A percentile compares a stretch with the other conserved stretches of the same genome.
Evolutionary conservation across 495 filamentous ascomycete genomes (phyloP).

Genomic region (Copromyces sp.): DNA sequence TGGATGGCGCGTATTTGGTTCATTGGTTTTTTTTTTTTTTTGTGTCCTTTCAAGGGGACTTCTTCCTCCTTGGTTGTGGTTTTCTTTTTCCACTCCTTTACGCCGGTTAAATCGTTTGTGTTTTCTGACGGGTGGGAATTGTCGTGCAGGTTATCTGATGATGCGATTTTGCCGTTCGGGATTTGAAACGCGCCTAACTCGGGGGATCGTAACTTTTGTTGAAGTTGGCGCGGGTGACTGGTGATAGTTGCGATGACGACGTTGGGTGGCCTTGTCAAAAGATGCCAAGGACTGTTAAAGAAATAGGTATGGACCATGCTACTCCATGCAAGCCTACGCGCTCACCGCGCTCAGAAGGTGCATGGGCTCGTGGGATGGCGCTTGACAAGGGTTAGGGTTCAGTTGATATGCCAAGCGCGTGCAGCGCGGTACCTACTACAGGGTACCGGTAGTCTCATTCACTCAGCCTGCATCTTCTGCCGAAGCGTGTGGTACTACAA

Average conservation of each 20-base stretch:
- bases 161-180: background rate
- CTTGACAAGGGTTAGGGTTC: background rate
- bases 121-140: background rate
- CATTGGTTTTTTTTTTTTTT: constrained; percentile 40
- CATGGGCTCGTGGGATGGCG: background rate
- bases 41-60: background rate
- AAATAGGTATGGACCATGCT: too few species aligned
- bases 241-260: background rate
- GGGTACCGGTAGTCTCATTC: too few species aligned
- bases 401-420: background rate
- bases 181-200: too few species aligned
- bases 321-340: background rate
- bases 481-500: background rate
- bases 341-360: background rate
- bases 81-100: background rate
- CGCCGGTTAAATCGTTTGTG: background rate
- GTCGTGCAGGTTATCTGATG: background rate
- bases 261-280: background rate
- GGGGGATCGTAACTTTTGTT: background rate
- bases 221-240: background rate
- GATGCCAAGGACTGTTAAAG: background rate
- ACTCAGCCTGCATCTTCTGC: too few species aligned
- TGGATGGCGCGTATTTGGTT: constrained; percentile 88
- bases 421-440: background rate
- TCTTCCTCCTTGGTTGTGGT: background rate